These are phyloP conservation scores for Colletotrichum neosansevieriae DNA, from an alignment of 2,329 filamentous ascomycete genomes.

Conservation along the genomic window DNA sequence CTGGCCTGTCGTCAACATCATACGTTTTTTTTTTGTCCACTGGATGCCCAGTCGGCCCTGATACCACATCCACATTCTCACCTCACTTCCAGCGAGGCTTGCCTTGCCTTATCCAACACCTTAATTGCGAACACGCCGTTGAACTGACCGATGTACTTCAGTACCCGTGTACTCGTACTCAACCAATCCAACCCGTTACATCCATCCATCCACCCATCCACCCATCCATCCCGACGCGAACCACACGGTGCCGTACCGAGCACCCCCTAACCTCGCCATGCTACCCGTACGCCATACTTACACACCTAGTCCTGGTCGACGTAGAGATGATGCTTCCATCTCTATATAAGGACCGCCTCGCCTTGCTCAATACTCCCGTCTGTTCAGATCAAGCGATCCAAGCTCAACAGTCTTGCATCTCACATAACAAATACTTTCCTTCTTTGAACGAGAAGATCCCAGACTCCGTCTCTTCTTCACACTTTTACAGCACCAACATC, in stretches of 20 bases:
- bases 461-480: conserved; percentile 10
- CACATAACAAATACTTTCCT: conserved; percentile 22
- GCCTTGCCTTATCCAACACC: conserved; percentile 15
- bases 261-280: neutral
- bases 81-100: conserved; percentile 18
- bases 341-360: conserved; percentile 34
- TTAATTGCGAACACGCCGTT: neutral
- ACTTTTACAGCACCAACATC: neutral
- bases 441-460: conserved; percentile 9
- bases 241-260: conserved; percentile 12
- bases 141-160: conserved; percentile 15
- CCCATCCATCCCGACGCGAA: conserved; percentile 25
- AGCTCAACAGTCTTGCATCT: conserved; percentile 26
- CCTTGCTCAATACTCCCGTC: conserved; percentile 16
- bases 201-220: conserved; percentile 4
- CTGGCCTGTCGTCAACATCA: conserved; percentile 39
- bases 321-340: conserved; percentile 25
- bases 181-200: neutral
- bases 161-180: conserved; percentile 18
- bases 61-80: conserved; percentile 28
- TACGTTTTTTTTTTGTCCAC: conserved; percentile 37
- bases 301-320: conserved; percentile 10
- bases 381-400: conserved; percentile 31
- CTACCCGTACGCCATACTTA: conserved; percentile 26
- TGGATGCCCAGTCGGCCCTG: conserved; percentile 37